phyloP scores from a whole-genome alignment of 2,329 filamentous ascomycete genomes.

The Trichoderma sp. region DNA sequence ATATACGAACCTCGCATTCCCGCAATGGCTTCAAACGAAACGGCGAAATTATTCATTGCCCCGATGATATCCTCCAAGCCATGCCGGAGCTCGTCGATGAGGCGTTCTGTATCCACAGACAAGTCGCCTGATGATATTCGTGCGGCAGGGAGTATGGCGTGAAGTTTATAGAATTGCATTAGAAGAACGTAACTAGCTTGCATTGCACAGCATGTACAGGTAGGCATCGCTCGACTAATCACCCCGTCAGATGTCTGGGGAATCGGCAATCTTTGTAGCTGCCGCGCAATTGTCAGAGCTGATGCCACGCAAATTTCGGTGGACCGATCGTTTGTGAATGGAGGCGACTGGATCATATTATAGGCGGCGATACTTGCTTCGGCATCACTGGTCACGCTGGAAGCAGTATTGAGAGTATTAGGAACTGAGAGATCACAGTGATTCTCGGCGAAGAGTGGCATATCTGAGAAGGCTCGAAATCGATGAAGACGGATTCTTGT shows the following conservation, averaged over 20 bases:
- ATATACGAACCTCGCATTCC: not conserved
- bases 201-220: not conserved
- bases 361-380: not conserved
- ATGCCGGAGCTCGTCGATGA: not conserved
- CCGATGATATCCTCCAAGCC: not conserved
- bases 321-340: not conserved
- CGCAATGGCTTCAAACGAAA: not conserved
- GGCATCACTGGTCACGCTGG: not conserved
- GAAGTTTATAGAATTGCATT: not conserved
- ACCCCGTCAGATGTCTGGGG: not conserved
- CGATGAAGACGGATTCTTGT: not conserved
- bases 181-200: not conserved
- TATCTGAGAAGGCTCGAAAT: not conserved
- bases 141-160: not conserved
- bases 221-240: not conserved
- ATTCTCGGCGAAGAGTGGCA: not conserved
- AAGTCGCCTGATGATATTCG: not conserved
- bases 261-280: not conserved
- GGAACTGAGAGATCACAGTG: not conserved
- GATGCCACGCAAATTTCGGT: not conserved
- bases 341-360: not conserved
- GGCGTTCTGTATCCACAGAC: not conserved
- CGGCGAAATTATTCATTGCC: not conserved
- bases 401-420: not conserved
- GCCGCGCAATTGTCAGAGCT: not conserved